A percentile compares a stretch with the other conserved stretches of the same genome.
Conservation (phyloP, 1,284 basidiomycete genomes). For the Blastosporella zonata region DNA sequence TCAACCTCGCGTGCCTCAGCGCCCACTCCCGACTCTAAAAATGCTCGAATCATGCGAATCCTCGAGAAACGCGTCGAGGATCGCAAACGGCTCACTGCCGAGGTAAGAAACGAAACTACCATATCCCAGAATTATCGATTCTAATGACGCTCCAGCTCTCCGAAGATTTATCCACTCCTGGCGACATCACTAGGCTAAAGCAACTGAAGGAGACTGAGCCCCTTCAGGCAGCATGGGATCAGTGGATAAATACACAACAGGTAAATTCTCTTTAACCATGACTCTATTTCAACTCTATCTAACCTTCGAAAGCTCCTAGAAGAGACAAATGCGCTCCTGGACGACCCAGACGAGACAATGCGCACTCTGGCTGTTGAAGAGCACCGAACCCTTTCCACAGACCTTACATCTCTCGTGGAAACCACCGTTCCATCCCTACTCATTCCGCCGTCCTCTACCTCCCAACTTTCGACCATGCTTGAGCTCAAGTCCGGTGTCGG, state of each 20-base stretch:
- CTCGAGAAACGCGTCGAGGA: conserved; percentile 41
- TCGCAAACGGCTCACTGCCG: conserved; percentile 31
- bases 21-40: conserved; percentile 5
- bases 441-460: conserved; percentile 66
- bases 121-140: neutral
- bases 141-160: conserved; percentile 26
- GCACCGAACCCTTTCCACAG: conserved; percentile 46
- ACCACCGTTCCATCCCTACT: conserved; percentile 68
- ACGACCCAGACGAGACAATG: conserved; percentile 78
- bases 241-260: conserved; percentile 22
- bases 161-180: conserved; percentile 30
- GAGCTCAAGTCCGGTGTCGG: conserved; percentile 95
- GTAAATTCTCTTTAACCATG: conserved; percentile 8
- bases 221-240: conserved; percentile 28
- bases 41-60: conserved; percentile 38
- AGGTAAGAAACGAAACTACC: conserved; percentile 25
- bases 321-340: conserved; percentile 61
- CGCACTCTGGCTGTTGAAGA: conserved; percentile 77
- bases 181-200: conserved; percentile 30
- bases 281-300: neutral
- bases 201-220: conserved; percentile 34
- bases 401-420: conserved; percentile 48
- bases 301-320: conserved; percentile 52
- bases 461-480: conserved; percentile 73
- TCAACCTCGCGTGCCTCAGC: conserved; percentile 4